These are phyloP conservation scores for Penicillium sp. DNA, from an alignment of 2,329 filamentous ascomycete species.

Conservation along the genomic window DNA sequence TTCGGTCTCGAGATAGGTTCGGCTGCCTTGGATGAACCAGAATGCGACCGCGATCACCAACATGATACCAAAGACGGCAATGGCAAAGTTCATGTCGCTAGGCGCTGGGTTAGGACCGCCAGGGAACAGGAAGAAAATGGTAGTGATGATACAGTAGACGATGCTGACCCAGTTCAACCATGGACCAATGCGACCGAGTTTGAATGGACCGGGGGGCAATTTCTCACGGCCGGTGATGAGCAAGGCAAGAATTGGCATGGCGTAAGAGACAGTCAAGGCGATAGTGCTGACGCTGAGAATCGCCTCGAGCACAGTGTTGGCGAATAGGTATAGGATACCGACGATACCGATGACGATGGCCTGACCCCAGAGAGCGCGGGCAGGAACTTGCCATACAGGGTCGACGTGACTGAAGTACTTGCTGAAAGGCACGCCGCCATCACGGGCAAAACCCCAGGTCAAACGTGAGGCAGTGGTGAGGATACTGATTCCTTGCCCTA, in stretches of 20 bases:
- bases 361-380: conserved; percentile 47
- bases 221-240: conserved; percentile 46
- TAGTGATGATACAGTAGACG: conserved; percentile 46
- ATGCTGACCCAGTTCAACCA: conserved; percentile 44
- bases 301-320: conserved; percentile 46
- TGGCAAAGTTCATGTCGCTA: conserved; percentile 51
- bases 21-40: conserved; percentile 44
- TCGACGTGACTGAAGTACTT: conserved; percentile 42
- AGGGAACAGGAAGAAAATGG: conserved; percentile 51
- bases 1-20: conserved; percentile 31
- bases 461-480: conserved; percentile 47
- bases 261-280: conserved; percentile 47
- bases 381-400: conserved; percentile 45
- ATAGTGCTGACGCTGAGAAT: conserved; percentile 51
- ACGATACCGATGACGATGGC: conserved; percentile 42
- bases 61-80: conserved; percentile 51
- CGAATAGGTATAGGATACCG: conserved; percentile 50
- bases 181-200: conserved; percentile 40
- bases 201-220: conserved; percentile 41
- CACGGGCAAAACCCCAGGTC: conserved; percentile 49
- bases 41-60: conserved; percentile 44
- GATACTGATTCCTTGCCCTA: conserved; percentile 47
- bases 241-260: conserved; percentile 44
- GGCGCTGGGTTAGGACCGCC: conserved; percentile 38
- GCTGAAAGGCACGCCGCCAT: conserved; percentile 43